A percentile compares a stretch with the other conserved stretches of the same genome.
Conservation (phyloP, 805 yeast genomes). For the Saccharomycopsis sp. region DNA sequence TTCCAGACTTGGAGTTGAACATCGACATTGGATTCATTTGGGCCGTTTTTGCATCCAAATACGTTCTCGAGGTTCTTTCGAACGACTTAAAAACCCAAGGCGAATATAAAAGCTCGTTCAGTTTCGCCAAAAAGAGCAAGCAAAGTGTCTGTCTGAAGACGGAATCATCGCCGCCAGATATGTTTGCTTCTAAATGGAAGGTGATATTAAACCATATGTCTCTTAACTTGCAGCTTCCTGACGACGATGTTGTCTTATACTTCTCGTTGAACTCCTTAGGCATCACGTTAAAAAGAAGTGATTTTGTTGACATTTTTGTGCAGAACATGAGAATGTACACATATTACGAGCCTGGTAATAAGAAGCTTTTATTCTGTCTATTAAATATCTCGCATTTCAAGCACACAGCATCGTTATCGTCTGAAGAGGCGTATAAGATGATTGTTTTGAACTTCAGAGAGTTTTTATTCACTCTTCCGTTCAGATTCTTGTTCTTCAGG, state of each 20-base stretch:
- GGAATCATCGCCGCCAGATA: too few relatives aligned
- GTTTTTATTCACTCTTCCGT: conserved; percentile 17
- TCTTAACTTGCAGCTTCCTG: neutral
- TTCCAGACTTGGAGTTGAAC: conserved; percentile 5
- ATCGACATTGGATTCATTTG: conserved; percentile 12
- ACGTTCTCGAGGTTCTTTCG: neutral
- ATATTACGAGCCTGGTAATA: neutral
- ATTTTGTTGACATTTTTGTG: neutral
- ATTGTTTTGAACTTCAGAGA: conserved; percentile 4
- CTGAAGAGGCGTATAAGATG: neutral
- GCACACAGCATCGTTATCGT: neutral
- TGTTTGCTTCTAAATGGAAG: neutral
- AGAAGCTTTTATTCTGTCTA: conserved; percentile 6
- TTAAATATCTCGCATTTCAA: conserved; percentile 1
- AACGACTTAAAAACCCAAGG: neutral
- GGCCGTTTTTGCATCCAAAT: conserved; percentile 8
- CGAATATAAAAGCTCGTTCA: neutral
- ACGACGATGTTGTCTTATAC: neutral
- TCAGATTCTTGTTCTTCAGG: conserved; percentile 32
- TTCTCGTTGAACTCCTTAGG: neutral
- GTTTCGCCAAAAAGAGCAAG: neutral
- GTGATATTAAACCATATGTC: neutral
- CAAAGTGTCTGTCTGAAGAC: too few relatives aligned
- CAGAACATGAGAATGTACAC: conserved; percentile 7
- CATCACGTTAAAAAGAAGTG: neutral